Base-by-base conservation (phyloP, 208 protist genomes). In the Wallacemonas rigidus region DNA sequence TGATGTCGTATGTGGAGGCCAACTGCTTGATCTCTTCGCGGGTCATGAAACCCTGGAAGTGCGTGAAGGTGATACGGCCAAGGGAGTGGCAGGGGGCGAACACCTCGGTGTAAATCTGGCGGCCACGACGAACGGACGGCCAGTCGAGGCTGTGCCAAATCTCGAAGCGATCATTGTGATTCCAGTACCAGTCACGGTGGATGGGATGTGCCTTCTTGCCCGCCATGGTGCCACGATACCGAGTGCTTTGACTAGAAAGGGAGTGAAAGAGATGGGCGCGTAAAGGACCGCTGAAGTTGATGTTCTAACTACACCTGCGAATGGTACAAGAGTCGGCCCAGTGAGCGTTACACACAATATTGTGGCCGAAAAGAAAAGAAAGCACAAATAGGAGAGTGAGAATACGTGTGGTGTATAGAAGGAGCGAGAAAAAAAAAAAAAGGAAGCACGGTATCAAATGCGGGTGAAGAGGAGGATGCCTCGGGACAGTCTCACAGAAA, bases 101-200 rank as follows among this genome's bases (percentile, higher is more conserved):
- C 3, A 99, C 98, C 80, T 99, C 92, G 45, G 93, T 98, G 89
- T 99, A 99, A 57, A 99, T 98, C 83, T 99, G 90, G 67, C 97
- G 93, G 39, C 98, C 98, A 74, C 98, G 96, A 70, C 98, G 95
- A 36, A 99, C 93, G 47, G 89, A 91, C 57, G 89, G 89, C 92
- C 92, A 95, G 81, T 97, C 92, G 14, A 95, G 80, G 78, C 92
- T 94, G 82, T 94, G 89, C 87, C 86, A 94, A 69, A 97, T 91
- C 63, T 93, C 91, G 57, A 91, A 91, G 72, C 79, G 87, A 63
- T 95, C 91, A 79, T 93, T 92, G 71, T 95, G 85, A 72, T 95
- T 93, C 91, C 91, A 95, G 72, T 95, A 95, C 91, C 91, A 95
- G 71, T 93, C 88, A 61, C 86, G 84, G 58, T 95, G 75, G 69